phyloP scores from a whole-genome alignment of 306 rosid genomes.

The Glycyrrhiza uralensis region DNA sequence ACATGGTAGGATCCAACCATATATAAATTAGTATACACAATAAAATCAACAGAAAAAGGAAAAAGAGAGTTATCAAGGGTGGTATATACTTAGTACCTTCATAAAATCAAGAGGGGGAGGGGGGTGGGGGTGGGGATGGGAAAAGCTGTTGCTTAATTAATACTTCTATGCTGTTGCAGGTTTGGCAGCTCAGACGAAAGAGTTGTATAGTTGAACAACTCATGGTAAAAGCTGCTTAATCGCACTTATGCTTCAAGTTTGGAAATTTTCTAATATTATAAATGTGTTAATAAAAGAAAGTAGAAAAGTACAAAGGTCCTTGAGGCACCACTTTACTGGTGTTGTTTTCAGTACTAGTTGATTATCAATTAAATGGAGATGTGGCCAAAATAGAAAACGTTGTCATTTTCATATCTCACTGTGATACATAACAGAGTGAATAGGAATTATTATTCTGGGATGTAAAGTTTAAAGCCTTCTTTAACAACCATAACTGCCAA shows the following conservation, averaged over 20 bases:
- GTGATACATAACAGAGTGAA: constrained; percentile 24
- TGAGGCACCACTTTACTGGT: not conserved
- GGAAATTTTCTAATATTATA: constrained; percentile 21
- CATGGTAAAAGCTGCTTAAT: not conserved
- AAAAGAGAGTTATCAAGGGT: not conserved
- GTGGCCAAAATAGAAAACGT: constrained; percentile 30
- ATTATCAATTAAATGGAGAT: constrained; percentile 20
- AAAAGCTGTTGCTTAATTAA: not conserved
- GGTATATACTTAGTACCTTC: not conserved
- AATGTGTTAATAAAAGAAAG: constrained; percentile 11
- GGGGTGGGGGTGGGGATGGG: no score
- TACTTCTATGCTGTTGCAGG: not conserved
- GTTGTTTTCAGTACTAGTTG: constrained; percentile 25
- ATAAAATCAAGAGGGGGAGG: not conserved
- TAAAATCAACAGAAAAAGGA: not conserved
- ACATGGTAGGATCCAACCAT: not conserved
- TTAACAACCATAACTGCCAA: constrained; percentile 32
- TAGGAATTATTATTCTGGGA: constrained; percentile 20
- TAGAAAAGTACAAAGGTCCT: constrained; percentile 13
- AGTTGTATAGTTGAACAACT: not conserved
- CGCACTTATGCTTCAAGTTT: constrained; percentile 17
- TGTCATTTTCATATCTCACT: constrained; percentile 44
- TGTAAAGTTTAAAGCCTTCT: constrained; percentile 19
- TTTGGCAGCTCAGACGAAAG: not conserved
- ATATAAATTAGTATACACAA: not conserved